Percentiles rank a stretch among this genome's conserved stretches.
Evolutionary conservation across 1,284 basidiomycete genomes (phyloP).

Genomic region (Caloboletus firmus): DNA sequence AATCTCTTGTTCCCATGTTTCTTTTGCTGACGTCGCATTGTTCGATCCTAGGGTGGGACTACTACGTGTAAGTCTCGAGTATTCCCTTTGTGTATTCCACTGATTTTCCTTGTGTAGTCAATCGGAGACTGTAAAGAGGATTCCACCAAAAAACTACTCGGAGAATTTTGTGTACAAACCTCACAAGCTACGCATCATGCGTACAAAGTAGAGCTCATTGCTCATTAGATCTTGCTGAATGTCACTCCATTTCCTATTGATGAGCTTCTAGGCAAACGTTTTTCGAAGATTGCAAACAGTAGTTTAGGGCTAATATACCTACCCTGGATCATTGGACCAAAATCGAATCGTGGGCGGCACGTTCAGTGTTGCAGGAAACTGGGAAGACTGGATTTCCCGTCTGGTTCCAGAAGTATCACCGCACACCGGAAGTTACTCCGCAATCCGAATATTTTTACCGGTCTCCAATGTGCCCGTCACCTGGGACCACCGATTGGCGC

Average conservation of each 20-base stretch:
- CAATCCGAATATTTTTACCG: no score
- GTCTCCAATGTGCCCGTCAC: neutral
- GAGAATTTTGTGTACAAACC: conserved; percentile 91
- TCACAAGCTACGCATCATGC: conserved; percentile 79
- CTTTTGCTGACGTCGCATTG: neutral
- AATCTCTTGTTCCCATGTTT: neutral
- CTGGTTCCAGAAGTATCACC: neutral
- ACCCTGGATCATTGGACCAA: neutral
- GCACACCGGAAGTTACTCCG: neutral
- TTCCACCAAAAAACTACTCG: conserved; percentile 90
- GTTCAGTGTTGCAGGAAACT: neutral
- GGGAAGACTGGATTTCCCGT: neutral
- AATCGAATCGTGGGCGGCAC: neutral
- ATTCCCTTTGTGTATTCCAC: conserved; percentile 3
- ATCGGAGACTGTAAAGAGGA: conserved; percentile 64
- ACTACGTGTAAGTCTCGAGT: conserved; percentile 59
- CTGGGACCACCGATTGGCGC: neutral
- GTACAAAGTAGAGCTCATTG: conserved; percentile 78
- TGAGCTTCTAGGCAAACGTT: neutral
- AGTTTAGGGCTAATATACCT: neutral
- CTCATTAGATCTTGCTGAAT: conserved; percentile 11
- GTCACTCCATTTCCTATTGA: neutral
- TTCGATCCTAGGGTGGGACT: conserved; percentile 63
- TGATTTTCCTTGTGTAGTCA: conserved; percentile 47
- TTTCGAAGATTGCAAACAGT: neutral